Percentiles rank a stretch among this genome's conserved stretches.
These are phyloP conservation scores for Rhodotorula paludigena DNA, from an alignment of 768 basidiomycete genomes.

Conservation along the genomic window DNA sequence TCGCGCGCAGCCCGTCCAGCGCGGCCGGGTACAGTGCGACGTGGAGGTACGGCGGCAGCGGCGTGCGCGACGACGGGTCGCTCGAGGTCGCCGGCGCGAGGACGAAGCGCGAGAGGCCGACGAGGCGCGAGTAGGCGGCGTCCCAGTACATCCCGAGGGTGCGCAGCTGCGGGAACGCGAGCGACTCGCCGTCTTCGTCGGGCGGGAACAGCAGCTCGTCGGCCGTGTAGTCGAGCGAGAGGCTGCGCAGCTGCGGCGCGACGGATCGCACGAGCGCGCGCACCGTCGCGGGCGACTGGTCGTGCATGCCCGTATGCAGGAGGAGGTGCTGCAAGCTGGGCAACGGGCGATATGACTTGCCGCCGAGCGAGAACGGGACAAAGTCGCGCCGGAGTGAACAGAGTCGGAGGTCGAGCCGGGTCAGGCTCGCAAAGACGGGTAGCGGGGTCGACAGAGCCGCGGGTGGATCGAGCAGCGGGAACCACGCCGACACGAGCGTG, in stretches of 20 bases:
- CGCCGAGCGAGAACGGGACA: background rate
- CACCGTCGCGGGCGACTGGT: conserved; percentile 2
- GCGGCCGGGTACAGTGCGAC: conserved; percentile 15
- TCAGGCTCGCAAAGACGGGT: background rate
- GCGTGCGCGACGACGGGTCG: background rate
- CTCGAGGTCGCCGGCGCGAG: background rate
- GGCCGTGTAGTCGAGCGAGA: conserved; percentile 12
- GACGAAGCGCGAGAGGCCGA: background rate
- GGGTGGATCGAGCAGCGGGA: background rate
- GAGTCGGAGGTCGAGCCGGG: conserved; percentile 13
- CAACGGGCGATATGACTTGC: background rate
- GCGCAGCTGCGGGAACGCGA: background rate
- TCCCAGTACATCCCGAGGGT: conserved; percentile 20
- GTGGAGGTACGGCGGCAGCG: conserved; percentile 1
- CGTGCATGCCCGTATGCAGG: conserved; percentile 3
- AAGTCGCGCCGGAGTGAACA: conserved; percentile 10
- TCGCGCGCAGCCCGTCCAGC: background rate
- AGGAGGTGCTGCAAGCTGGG: conserved; percentile 15
- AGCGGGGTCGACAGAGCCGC: background rate
- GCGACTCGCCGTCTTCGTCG: background rate
- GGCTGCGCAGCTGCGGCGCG: background rate
- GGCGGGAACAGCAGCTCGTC: background rate
- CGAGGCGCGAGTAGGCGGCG: conserved; percentile 9
- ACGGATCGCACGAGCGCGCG: conserved; percentile 2
- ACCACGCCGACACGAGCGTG: conserved; percentile 6